Percentiles rank a stretch among this genome's conserved stretches.
These are phyloP conservation scores for Juncus effusus DNA, from an alignment of 176 grass and related monocot genomes.

Conservation along the genomic window DNA sequence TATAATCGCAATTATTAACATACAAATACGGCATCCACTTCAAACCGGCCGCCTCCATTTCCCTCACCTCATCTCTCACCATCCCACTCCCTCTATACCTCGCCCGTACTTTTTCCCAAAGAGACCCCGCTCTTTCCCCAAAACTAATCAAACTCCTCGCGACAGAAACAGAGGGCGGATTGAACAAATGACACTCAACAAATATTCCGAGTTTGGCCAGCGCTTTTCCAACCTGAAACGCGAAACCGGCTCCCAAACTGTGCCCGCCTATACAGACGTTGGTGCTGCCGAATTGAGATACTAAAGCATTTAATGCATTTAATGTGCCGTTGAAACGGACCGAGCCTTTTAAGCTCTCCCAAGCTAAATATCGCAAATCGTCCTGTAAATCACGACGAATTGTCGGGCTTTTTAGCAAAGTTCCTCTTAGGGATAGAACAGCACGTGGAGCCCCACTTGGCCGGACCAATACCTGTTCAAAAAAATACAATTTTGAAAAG, in stretches of 20 bases:
- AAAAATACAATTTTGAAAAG: too few relatives aligned
- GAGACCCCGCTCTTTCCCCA: slow-evolving; percentile 54
- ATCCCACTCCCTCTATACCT: slow-evolving; percentile 29
- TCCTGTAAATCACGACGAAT: slow-evolving; percentile 53
- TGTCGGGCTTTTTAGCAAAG: slow-evolving; percentile 47
- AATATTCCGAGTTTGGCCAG: slow-evolving; percentile 67
- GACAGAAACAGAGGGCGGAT: slow-evolving; percentile 79
- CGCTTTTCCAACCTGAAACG: slow-evolving; percentile 77
- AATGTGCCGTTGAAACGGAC: slow-evolving; percentile 64
- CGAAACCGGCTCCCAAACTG: slow-evolving; percentile 77
- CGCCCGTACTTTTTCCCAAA: slow-evolving; percentile 46
- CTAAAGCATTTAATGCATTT: slow-evolving; percentile 38
- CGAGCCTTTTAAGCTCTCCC: slow-evolving; percentile 76
- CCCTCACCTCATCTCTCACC: slow-evolving; percentile 28
- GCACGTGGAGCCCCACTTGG: slow-evolving; percentile 54
- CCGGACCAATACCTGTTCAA: slow-evolving; percentile 30
- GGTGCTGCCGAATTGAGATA: slow-evolving; percentile 25
- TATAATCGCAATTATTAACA: slow-evolving; percentile 83
- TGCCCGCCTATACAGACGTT: slow-evolving; percentile 64
- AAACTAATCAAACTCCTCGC: slow-evolving; percentile 57
- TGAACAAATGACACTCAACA: slow-evolving; percentile 93
- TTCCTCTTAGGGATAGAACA: slow-evolving; percentile 62
- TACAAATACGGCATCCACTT: slow-evolving; percentile 82
- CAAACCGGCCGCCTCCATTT: slow-evolving; percentile 11
- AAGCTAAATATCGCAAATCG: slow-evolving; percentile 67